phyloP scores from a whole-genome alignment of 202 grass and related monocot genomes.

The Schoenoplectus tabernaemontani region DNA sequence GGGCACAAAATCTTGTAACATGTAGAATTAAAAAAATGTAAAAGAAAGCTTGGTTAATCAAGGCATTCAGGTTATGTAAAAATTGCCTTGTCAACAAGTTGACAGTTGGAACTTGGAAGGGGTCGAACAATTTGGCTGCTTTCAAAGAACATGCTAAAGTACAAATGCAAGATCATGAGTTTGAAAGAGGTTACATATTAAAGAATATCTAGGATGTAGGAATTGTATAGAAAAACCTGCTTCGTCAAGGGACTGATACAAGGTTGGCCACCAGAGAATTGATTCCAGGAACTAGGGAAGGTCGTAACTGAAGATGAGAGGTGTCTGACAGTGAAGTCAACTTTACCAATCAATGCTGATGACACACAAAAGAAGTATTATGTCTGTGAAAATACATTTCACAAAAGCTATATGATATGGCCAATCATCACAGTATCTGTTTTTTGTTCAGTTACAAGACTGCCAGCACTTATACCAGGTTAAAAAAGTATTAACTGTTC shows the following conservation, averaged over 20 bases:
- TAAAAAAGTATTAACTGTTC: neutral
- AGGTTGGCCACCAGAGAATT: slow-evolving; percentile 65
- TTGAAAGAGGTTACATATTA: neutral
- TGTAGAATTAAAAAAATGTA: neutral
- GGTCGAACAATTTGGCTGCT: neutral
- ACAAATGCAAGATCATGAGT: neutral
- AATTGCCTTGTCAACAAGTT: neutral
- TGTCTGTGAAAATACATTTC: neutral
- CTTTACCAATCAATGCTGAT: slow-evolving; percentile 78
- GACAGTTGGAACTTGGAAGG: neutral
- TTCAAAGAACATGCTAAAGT: neutral
- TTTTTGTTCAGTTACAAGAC: neutral
- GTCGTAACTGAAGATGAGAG: slow-evolving; percentile 58
- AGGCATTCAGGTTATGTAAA: neutral
- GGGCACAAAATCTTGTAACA: neutral
- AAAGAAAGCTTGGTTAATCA: neutral
- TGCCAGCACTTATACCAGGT: neutral
- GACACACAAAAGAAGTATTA: slow-evolving; percentile 26
- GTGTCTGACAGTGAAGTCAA: slow-evolving; percentile 95
- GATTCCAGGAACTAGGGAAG: slow-evolving; percentile 57
- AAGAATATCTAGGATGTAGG: neutral
- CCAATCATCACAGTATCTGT: neutral
- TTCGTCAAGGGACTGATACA: slow-evolving; percentile 36
- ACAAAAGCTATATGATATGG: neutral
- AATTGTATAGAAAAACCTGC: slow-evolving; percentile 26